Evolutionary conservation across 306 rosid species (phyloP), one percentile per base, ranked within the genome.

Genomic region (Betula pendula): DNA sequence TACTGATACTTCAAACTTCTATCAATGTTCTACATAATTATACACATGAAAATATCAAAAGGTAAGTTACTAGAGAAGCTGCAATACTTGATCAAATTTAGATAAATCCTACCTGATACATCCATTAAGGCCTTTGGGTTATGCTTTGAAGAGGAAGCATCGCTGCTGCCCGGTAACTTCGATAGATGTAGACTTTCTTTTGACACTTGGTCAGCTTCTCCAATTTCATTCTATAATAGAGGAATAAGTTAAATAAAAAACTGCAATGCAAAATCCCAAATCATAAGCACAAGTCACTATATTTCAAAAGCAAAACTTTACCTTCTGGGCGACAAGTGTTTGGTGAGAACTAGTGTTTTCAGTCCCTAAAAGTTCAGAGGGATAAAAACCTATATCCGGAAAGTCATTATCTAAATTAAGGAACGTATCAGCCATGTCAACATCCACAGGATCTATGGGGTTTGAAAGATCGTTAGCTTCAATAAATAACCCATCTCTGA

Each of bases 381-480:
- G 76, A 85, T 88, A 92, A 38, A 38, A 38, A 38, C 8, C 42
- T 38, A 87, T 56, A 74, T 81, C 52, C 82, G 77, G 62, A 59
- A 38, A 27, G 74, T 89, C 95, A n/a, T 79, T 87, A 48, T 89
- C 92, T 3, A 82, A 83, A 20, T 88, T 88, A 50, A 88, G 75
- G 84, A 14, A 90, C 79, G 88, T 91, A 2, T 95, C 92, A 52
- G 92, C 48, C 80, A 84, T 77, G 56, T 70, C 93, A 78, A 75
- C 48, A 47, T 60, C 87, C 73, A 51, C 74, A 78, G 88, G 66
- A 71, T 78, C 87, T 0, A 79, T 17, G 20, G 89, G 88, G 66
- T 78, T 76, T 24, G 65, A 12, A 56, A 90, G 85, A 74, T 95
- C 97, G 73, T 92, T 74, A 22, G 93, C 68, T 81, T 92, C 97